Percentiles rank a stretch among this genome's conserved stretches.
These are phyloP conservation scores for Trypanosoma conorhini DNA, from an alignment of 208 protist genomes.

Conservation along the genomic window DNA sequence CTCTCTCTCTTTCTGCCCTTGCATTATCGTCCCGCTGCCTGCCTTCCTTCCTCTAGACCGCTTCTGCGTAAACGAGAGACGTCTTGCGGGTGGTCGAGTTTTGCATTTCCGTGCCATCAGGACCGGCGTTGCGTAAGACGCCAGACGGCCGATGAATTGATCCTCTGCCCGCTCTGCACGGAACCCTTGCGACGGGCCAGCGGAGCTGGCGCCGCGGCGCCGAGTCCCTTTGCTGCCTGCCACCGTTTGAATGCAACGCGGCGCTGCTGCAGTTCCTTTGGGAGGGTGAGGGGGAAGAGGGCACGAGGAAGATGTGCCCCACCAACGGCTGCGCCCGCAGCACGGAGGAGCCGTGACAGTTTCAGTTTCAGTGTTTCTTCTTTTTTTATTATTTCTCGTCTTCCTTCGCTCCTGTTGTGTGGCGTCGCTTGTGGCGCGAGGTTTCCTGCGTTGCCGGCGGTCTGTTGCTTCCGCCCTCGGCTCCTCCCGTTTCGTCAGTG, in stretches of 20 bases:
- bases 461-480: conserved; percentile 34
- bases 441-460: no score
- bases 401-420: no score
- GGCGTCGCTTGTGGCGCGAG: no score
- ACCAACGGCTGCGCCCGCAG: conserved; percentile 33
- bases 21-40: no score
- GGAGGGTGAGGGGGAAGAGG: conserved; percentile 22
- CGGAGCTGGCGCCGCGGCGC: conserved; percentile 33
- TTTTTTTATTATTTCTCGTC: no score
- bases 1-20: conserved; percentile 19
- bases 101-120: neutral
- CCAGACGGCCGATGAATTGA: conserved; percentile 38
- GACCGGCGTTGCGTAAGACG: conserved; percentile 2
- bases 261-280: conserved; percentile 39
- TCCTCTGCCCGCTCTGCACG: conserved; percentile 37
- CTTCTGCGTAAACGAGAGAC: neutral
- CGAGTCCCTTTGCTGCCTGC: conserved; percentile 41
- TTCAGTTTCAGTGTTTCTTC: no score
- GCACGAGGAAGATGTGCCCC: conserved; percentile 38
- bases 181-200: conserved; percentile 31
- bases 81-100: conserved; percentile 1
- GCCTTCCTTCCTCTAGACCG: no score
- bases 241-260: conserved; percentile 40
- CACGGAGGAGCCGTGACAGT: conserved; percentile 31
- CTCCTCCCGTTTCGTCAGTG: conserved; percentile 27